A percentile compares a stretch with the other conserved stretches of the same genome.
Evolutionary conservation across 768 basidiomycete species (phyloP).

Genomic region (Lactifluus piperatus): DNA sequence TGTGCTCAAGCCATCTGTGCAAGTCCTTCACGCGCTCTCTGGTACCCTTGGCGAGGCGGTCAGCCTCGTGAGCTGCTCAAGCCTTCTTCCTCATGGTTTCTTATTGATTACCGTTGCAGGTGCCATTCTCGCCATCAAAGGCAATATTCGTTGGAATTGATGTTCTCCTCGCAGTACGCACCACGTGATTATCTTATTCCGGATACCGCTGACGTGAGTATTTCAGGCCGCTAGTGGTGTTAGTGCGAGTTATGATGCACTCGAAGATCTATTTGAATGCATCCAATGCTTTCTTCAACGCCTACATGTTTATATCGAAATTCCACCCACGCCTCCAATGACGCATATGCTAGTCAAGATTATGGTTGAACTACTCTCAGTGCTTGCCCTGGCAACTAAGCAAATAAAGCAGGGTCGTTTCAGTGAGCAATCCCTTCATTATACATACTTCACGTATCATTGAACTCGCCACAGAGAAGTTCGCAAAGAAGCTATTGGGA

Average conservation of each 20-base stretch:
- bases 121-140: background rate
- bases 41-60: background rate
- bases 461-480: background rate
- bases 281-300: background rate
- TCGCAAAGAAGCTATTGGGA: slow-evolving; percentile 1
- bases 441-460: background rate
- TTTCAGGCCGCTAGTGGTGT: background rate
- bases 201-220: background rate
- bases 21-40: background rate
- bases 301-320: background rate
- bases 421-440: background rate
- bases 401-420: background rate
- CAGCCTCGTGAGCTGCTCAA: background rate
- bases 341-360: background rate
- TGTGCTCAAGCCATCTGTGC: background rate
- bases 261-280: background rate
- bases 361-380: background rate
- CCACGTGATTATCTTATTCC: no score
- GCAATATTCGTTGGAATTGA: slow-evolving; percentile 8
- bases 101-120: background rate
- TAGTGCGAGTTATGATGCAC: background rate
- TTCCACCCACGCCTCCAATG: background rate
- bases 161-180: background rate
- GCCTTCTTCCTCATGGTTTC: background rate
- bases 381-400: slow-evolving; percentile 5